Percentiles rank a stretch among this genome's conserved stretches.
These are phyloP conservation scores for Solanum hybrid DNA, from an alignment of 305 asterid genomes.

Conservation along the genomic window DNA sequence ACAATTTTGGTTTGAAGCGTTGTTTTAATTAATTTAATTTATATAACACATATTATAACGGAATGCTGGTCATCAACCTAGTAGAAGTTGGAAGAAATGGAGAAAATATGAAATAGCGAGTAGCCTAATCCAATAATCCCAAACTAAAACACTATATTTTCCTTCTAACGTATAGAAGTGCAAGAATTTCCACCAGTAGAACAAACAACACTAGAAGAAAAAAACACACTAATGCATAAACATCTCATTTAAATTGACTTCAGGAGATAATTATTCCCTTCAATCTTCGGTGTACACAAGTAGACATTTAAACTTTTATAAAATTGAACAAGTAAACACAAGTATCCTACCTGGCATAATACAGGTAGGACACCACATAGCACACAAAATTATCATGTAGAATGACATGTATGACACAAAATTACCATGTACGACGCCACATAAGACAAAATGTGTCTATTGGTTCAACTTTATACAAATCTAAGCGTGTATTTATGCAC, in stretches of 20 bases:
- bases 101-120: neutral
- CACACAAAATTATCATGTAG: neutral
- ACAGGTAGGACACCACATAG: neutral
- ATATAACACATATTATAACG: neutral
- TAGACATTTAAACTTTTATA: no score
- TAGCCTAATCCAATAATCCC: neutral
- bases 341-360: neutral
- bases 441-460: neutral
- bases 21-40: no score
- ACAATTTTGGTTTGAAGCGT: neutral
- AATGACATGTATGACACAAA: neutral
- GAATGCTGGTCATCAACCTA: neutral
- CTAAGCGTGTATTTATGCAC: neutral
- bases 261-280: neutral
- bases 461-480: no score
- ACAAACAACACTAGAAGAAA: neutral
- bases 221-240: no score
- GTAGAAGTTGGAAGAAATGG: neutral
- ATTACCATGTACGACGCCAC: neutral
- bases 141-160: neutral
- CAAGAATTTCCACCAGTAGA: neutral
- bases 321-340: neutral
- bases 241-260: neutral
- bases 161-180: neutral
- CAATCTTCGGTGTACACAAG: neutral